Conservation (phyloP, 371 early-diverging fungal genomes). For the Lichtheimia ornata region DNA sequence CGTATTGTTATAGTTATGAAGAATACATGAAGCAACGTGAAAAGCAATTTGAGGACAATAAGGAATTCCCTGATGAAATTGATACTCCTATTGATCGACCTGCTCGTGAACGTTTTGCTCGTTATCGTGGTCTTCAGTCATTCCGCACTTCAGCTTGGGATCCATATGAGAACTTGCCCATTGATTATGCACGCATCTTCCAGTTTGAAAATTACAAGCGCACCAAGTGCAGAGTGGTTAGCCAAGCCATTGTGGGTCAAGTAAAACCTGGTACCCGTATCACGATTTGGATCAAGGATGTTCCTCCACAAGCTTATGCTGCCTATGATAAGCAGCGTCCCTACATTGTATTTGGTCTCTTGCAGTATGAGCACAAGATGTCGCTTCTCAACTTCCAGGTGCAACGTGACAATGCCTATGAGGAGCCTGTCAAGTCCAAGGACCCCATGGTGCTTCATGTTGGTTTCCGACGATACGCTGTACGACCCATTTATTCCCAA, state of each 20-base stretch:
- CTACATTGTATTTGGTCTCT: constrained; percentile 79
- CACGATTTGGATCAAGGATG: constrained; percentile 69
- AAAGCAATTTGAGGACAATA: constrained; percentile 69
- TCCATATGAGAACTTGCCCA: constrained; percentile 94
- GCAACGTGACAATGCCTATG: constrained; percentile 70
- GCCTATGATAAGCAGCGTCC: constrained; percentile 47
- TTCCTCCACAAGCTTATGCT: constrained; percentile 59
- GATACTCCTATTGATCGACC: constrained; percentile 87
- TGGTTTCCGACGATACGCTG: constrained; percentile 88
- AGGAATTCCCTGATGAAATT: constrained; percentile 95
- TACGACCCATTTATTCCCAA: constrained; percentile 87
- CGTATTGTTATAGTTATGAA: constrained; percentile 42
- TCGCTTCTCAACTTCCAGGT: constrained; percentile 83
- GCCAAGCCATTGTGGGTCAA: constrained; percentile 56
- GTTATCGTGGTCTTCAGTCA: constrained; percentile 93
- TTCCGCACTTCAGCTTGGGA: constrained; percentile 97
- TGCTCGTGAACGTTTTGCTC: constrained; percentile 84
- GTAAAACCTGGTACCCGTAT: constrained; percentile 66
- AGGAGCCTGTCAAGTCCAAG: constrained; percentile 75
- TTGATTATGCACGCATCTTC: constrained; percentile 94
- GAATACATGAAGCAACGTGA: constrained; percentile 74
- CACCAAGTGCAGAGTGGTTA: constrained; percentile 74
- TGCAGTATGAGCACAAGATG: constrained; percentile 94
- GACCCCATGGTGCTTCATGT: constrained; percentile 84
- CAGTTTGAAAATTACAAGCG: constrained; percentile 86